Conservation (phyloP, 2,329 filamentous ascomycete genomes). For the Incumbomyces delicatus region DNA sequence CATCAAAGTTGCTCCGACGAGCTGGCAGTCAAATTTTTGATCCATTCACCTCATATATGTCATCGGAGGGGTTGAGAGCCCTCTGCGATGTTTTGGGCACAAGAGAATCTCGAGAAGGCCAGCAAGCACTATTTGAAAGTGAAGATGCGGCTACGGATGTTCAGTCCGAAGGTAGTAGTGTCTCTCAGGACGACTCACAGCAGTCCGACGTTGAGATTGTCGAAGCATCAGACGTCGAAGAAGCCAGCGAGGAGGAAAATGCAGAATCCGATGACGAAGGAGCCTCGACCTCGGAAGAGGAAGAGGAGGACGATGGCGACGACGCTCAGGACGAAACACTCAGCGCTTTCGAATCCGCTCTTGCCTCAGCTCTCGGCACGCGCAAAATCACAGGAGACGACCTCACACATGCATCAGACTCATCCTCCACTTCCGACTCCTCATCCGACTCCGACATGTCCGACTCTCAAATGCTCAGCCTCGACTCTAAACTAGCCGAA, state of each 20-base stretch:
- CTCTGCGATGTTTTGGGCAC: slow-evolving; percentile 58
- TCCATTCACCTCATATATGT: slow-evolving; percentile 67
- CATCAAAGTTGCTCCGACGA: slow-evolving; percentile 73
- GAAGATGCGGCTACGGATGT: slow-evolving; percentile 51
- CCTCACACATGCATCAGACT: slow-evolving; percentile 46
- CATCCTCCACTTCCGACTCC: slow-evolving; percentile 23
- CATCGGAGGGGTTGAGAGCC: slow-evolving; percentile 59
- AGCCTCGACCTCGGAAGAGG: slow-evolving; percentile 30
- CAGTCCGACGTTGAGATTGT: slow-evolving; percentile 35
- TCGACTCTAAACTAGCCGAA: slow-evolving; percentile 72
- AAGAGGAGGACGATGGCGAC: slow-evolving; percentile 32
- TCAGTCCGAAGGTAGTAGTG: slow-evolving; percentile 35
- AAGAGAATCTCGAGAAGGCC: slow-evolving; percentile 71
- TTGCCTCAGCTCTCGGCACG: slow-evolving; percentile 69
- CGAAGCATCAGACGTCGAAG: slow-evolving; percentile 29
- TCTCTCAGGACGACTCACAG: slow-evolving; percentile 29
- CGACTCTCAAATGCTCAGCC: slow-evolving; percentile 86
- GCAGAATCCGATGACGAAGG: slow-evolving; percentile 32
- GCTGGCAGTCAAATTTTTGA: slow-evolving; percentile 82
- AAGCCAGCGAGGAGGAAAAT: slow-evolving; percentile 36
- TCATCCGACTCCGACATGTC: slow-evolving; percentile 73
- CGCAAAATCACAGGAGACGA: slow-evolving; percentile 48
- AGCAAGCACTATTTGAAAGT: slow-evolving; percentile 74
- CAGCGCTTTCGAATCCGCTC: slow-evolving; percentile 60
- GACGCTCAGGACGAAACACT: slow-evolving; percentile 41